Evolutionary conservation across 2,329 filamentous ascomycete species (phyloP).

Genomic region (Microsporum canis): DNA sequence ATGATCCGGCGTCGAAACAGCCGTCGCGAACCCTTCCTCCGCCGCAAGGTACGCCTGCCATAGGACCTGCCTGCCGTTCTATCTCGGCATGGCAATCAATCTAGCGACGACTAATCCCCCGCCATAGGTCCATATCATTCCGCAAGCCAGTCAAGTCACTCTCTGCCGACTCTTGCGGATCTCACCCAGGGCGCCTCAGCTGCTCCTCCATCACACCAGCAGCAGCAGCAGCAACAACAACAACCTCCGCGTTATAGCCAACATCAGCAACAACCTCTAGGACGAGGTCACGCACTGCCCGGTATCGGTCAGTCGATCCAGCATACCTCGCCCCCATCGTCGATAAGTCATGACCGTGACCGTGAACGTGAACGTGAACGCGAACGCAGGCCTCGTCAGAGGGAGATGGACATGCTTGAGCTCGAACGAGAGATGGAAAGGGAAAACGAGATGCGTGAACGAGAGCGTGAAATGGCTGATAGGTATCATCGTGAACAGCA

Average conservation of each 20-base stretch:
- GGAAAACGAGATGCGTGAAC: conserved; percentile 44
- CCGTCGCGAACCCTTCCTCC: conserved; percentile 30
- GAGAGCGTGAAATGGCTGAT: conserved; percentile 45
- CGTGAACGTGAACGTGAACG: conserved; percentile 38
- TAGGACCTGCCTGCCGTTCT: background rate
- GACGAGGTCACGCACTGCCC: conserved; percentile 29
- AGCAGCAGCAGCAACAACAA: conserved; percentile 27
- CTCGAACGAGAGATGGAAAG: conserved; percentile 32
- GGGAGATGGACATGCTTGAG: conserved; percentile 43
- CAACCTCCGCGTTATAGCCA: conserved; percentile 31
- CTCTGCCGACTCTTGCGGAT: conserved; percentile 37
- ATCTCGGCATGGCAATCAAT: background rate
- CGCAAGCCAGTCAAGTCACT: conserved; percentile 34
- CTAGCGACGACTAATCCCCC: background rate
- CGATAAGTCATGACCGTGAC: conserved; percentile 34
- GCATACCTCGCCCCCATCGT: conserved; percentile 30
- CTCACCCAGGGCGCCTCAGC: conserved; percentile 35
- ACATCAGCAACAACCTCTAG: conserved; percentile 29
- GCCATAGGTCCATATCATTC: conserved; percentile 32
- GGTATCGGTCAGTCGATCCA: conserved; percentile 34
- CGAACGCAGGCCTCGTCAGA: conserved; percentile 38
- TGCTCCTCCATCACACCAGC: conserved; percentile 27
- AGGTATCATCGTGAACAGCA: conserved; percentile 51
- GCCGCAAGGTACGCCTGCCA: conserved; percentile 27
- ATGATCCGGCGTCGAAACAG: conserved; percentile 18